Conservation (phyloP, 2,329 filamentous ascomycete genomes). For the Arthrobotrys pseudoclavata region DNA sequence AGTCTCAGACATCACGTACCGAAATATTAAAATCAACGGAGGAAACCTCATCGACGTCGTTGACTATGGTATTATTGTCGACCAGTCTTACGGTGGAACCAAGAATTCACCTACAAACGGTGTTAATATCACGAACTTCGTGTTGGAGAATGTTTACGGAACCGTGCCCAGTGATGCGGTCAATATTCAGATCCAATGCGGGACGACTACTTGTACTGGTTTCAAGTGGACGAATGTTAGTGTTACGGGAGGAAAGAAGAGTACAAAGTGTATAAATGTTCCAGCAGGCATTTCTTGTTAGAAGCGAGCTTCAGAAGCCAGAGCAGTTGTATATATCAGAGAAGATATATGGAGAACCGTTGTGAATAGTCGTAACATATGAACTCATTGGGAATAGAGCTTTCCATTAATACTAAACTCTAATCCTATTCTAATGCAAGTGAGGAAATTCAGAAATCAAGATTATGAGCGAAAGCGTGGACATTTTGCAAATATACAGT, state of each 20-base stretch:
- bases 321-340: too few species aligned
- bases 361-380: too few species aligned
- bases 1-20: slow-evolving; percentile 71
- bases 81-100: slow-evolving; percentile 71
- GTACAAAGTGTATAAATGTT: slow-evolving; percentile 64
- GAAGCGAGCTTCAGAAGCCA: neutral
- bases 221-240: slow-evolving; percentile 66
- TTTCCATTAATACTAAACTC: too few species aligned
- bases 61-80: slow-evolving; percentile 72
- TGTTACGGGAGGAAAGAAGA: slow-evolving; percentile 66
- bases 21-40: slow-evolving; percentile 66
- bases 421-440: too few species aligned
- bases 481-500: too few species aligned
- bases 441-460: too few species aligned
- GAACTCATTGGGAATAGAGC: too few species aligned
- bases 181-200: slow-evolving; percentile 67
- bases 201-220: slow-evolving; percentile 65
- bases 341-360: too few species aligned
- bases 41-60: slow-evolving; percentile 69
- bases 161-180: slow-evolving; percentile 64
- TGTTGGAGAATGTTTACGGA: slow-evolving; percentile 67
- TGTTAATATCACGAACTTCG: slow-evolving; percentile 69
- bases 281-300: slow-evolving; percentile 65
- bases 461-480: too few species aligned
- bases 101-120: slow-evolving; percentile 67